Evolutionary conservation across 2,329 filamentous ascomycete genomes (phyloP).

Genomic region (Ophiostoma sp.): DNA sequence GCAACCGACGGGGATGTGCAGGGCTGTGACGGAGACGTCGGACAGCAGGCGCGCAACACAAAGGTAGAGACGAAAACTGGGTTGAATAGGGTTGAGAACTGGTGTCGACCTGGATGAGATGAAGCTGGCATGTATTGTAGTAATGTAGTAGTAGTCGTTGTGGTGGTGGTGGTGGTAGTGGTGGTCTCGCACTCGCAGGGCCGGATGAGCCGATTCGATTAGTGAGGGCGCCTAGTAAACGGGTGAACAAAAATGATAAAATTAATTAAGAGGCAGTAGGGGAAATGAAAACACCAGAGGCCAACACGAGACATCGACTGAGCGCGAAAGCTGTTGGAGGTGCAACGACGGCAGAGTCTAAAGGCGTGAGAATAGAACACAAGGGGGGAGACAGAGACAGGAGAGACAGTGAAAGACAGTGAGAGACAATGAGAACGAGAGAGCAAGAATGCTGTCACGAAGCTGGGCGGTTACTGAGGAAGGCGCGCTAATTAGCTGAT

Average conservation of each 20-base stretch:
- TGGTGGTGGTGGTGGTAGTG: neutral
- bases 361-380: neutral
- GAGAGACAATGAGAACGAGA: neutral
- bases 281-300: neutral
- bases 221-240: neutral
- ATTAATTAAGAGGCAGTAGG: neutral
- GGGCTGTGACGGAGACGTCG: neutral
- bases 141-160: neutral
- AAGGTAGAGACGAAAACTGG: neutral
- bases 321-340: neutral
- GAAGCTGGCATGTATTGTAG: neutral
- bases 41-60: neutral
- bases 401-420: neutral
- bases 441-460: slow-evolving; percentile 9
- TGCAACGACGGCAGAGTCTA: neutral
- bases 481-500: slow-evolving; percentile 7
- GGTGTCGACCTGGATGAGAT: neutral
- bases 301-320: too few relatives aligned
- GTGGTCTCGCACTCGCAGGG: neutral
- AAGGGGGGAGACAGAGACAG: neutral
- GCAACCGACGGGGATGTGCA: neutral
- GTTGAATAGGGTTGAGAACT: neutral
- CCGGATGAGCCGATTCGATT: neutral
- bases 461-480: slow-evolving; percentile 1
- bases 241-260: neutral